Conservation (phyloP, 495 filamentous ascomycete species). For the Trichoderma orchidacearum region DNA sequence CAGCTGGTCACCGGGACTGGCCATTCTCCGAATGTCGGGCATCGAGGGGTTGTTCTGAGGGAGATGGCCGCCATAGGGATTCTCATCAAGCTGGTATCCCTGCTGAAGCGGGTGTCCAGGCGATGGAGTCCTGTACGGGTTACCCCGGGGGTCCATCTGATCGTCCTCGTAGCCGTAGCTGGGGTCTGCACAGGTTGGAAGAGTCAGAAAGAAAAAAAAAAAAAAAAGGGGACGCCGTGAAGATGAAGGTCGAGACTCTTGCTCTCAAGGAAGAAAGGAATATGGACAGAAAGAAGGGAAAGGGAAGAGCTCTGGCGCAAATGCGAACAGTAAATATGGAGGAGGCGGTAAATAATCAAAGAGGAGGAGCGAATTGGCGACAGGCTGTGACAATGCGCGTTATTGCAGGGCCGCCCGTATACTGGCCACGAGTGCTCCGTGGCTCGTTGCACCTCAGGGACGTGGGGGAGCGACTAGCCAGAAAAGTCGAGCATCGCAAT, state of each 20-base stretch:
- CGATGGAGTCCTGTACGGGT: conserved; percentile 43
- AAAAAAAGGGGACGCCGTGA: background rate
- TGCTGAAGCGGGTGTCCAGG: conserved; percentile 40
- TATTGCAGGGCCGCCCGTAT: background rate
- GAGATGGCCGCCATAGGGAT: conserved; percentile 35
- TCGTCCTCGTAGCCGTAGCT: conserved; percentile 52
- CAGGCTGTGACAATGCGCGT: background rate
- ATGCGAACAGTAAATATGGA: too few relatives aligned
- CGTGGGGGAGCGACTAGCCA: background rate
- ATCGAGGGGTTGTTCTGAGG: conserved; percentile 54
- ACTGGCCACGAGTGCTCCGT: too few relatives aligned
- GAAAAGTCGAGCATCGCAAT: background rate
- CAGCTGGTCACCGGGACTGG: conserved; percentile 20
- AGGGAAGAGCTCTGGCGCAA: too few relatives aligned
- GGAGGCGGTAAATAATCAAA: too few relatives aligned
- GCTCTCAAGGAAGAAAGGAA: background rate
- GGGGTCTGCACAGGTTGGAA: background rate
- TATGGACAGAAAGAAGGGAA: background rate
- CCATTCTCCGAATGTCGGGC: conserved; percentile 32
- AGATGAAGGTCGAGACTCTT: background rate
- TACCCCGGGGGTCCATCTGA: conserved; percentile 40
- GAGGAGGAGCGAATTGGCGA: background rate
- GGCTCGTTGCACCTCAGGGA: background rate
- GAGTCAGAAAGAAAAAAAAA: background rate
- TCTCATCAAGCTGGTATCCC: conserved; percentile 61